These are phyloP conservation scores for Anethum foeniculum DNA, from an alignment of 140 eudicot genomes.

Conservation along the genomic window DNA sequence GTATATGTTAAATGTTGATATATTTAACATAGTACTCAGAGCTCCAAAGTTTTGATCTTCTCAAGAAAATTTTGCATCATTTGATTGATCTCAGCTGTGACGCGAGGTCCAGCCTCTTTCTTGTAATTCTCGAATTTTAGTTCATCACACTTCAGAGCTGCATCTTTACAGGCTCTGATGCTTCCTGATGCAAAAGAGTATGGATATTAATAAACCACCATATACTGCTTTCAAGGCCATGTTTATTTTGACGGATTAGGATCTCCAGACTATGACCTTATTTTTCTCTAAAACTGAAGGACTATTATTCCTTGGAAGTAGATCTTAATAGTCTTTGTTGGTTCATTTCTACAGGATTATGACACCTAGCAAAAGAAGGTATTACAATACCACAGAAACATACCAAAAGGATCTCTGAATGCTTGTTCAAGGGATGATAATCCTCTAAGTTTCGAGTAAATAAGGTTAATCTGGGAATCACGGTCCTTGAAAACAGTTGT, in stretches of 20 bases:
- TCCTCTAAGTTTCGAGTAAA: not conserved
- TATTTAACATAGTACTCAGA: conserved; percentile 22
- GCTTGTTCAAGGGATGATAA: not conserved
- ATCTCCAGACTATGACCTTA: not conserved
- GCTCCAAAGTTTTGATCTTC: conserved; percentile 67
- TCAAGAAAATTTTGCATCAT: conserved; percentile 68
- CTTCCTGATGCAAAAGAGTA: conserved; percentile 41
- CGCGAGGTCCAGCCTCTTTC: conserved; percentile 36
- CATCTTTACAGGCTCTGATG: conserved; percentile 65
- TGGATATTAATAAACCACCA: not conserved
- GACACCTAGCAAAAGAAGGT: not conserved
- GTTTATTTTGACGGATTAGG: not conserved
- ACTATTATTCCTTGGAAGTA: not conserved
- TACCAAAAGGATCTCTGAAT: not conserved
- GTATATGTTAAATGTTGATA: too few relatives aligned
- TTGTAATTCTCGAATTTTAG: conserved; percentile 61
- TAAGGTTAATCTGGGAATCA: not conserved
- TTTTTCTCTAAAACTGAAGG: not conserved
- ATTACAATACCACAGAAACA: not conserved
- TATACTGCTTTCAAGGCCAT: not conserved
- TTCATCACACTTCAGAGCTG: conserved; percentile 80
- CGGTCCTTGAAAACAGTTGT: not conserved
- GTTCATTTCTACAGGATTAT: not conserved
- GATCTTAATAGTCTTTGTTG: not conserved
- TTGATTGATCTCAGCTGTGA: conserved; percentile 38